Evolutionary conservation across 1,139 yeast genomes (phyloP).

Genomic region (Scheffersomyces insectosa): DNA sequence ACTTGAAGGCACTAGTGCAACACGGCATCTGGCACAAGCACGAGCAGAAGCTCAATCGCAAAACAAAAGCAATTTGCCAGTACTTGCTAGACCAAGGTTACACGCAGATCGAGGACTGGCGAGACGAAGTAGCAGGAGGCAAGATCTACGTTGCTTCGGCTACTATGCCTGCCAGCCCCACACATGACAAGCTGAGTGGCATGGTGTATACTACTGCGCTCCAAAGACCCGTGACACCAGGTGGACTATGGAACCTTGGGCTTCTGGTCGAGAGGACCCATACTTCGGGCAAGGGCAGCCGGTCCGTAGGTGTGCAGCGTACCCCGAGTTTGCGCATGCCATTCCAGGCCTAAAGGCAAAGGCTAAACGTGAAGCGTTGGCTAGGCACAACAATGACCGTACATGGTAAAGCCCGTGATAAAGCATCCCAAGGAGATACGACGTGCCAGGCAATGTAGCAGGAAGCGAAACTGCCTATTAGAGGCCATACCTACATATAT

Average conservation of each 20-base stretch:
- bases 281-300: too few relatives aligned
- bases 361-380: too few relatives aligned
- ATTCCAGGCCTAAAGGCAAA: too few relatives aligned
- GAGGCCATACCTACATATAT: too few relatives aligned
- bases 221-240: slow-evolving; percentile 7
- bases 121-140: slow-evolving; percentile 25
- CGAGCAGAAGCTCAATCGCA: slow-evolving; percentile 17
- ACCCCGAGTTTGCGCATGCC: too few relatives aligned
- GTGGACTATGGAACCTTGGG: not conserved
- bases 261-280: too few relatives aligned
- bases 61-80: slow-evolving; percentile 24
- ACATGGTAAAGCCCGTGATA: too few relatives aligned
- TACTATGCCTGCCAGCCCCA: not conserved
- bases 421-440: too few relatives aligned
- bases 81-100: slow-evolving; percentile 13
- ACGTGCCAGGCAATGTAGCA: too few relatives aligned
- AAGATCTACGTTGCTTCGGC: slow-evolving; percentile 15
- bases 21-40: slow-evolving; percentile 31
- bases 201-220: slow-evolving; percentile 3
- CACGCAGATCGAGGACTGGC: slow-evolving; percentile 21
- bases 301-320: too few relatives aligned
- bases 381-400: too few relatives aligned
- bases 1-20: slow-evolving; percentile 31
- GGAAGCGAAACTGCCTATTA: too few relatives aligned
- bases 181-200: slow-evolving; percentile 1